Evolutionary conservation across 305 asterid genomes (phyloP).

Genomic region (Fraxinus velutina): DNA sequence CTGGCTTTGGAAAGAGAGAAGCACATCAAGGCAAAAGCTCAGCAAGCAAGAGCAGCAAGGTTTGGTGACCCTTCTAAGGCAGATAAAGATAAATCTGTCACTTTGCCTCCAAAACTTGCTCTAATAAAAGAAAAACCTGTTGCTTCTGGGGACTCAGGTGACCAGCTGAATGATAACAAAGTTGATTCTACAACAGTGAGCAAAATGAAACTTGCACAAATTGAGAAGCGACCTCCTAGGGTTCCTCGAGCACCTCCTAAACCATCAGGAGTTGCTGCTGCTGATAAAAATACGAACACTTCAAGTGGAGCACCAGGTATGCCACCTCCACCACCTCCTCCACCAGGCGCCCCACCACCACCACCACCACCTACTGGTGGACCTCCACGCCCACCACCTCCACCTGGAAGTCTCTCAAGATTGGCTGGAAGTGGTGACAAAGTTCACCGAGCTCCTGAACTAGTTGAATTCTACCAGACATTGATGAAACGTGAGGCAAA

Average conservation of each 20-base stretch:
- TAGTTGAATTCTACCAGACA: conserved; percentile 94
- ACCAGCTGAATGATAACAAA: conserved; percentile 41
- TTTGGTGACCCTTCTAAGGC: conserved; percentile 59
- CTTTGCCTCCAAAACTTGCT: conserved; percentile 78
- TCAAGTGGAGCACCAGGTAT: conserved; percentile 38
- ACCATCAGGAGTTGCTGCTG: conserved; percentile 46
- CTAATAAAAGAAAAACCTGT: conserved; percentile 63
- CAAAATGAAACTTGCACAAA: conserved; percentile 65
- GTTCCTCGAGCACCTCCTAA: conserved; percentile 90
- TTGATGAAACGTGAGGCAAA: conserved; percentile 93
- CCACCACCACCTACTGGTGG: conserved; percentile 75
- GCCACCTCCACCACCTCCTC: conserved; percentile 79
- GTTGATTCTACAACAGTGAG: conserved; percentile 56
- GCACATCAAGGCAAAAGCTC: conserved; percentile 76
- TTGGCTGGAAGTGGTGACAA: conserved; percentile 64
- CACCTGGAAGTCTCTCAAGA: conserved; percentile 68
- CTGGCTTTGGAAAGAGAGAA: conserved; percentile 88
- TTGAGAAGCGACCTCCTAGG: conserved; percentile 82
- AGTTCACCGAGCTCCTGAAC: conserved; percentile 95
- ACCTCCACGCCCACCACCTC: conserved; percentile 93
- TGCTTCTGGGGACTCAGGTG: conserved; percentile 47
- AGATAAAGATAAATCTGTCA: conserved; percentile 30
- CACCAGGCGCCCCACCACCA: conserved; percentile 74
- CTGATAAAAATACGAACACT: conserved; percentile 31
- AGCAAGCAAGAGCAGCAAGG: conserved; percentile 76